Percentiles rank a stretch among this genome's conserved stretches.
Conservation (phyloP, 2,329 filamentous ascomycete genomes). For the Trichoderma breve region DNA sequence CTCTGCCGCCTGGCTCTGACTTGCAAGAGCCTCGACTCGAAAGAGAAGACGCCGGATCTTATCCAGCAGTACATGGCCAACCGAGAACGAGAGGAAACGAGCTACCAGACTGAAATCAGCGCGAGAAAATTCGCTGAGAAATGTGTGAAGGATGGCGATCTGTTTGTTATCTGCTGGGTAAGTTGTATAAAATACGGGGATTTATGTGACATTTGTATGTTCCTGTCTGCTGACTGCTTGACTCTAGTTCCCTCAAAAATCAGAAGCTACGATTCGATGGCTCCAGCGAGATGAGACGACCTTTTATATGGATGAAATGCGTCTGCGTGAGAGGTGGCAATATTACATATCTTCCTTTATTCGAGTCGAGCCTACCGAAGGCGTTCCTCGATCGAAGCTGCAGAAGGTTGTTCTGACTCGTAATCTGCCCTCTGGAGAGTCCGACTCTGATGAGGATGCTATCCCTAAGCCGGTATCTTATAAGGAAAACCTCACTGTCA, state of each 20-base stretch:
- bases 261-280: conserved; percentile 70
- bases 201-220: background rate
- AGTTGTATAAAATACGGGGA: conserved; percentile 41
- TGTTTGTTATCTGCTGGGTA: conserved; percentile 90
- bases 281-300: conserved; percentile 68
- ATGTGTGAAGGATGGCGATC: conserved; percentile 85
- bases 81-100: conserved; percentile 79
- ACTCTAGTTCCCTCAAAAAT: conserved; percentile 62
- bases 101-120: conserved; percentile 84
- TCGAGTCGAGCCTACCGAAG: conserved; percentile 83
- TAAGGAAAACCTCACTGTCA: conserved; percentile 66
- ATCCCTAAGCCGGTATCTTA: conserved; percentile 61
- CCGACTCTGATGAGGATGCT: conserved; percentile 61
- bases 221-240: conserved; percentile 14
- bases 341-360: conserved; percentile 94
- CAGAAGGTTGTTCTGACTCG: conserved; percentile 68
- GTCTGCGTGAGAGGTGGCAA: conserved; percentile 80
- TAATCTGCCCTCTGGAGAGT: conserved; percentile 63
- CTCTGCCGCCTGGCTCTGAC: conserved; percentile 76
- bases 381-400: conserved; percentile 63
- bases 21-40: conserved; percentile 82
- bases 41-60: conserved; percentile 91
- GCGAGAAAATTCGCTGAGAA: conserved; percentile 91
- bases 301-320: conserved; percentile 85
- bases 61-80: conserved; percentile 82